These are phyloP conservation scores for Arthroderma sp. DNA, from an alignment of 2,329 filamentous ascomycete genomes.

Conservation along the genomic window DNA sequence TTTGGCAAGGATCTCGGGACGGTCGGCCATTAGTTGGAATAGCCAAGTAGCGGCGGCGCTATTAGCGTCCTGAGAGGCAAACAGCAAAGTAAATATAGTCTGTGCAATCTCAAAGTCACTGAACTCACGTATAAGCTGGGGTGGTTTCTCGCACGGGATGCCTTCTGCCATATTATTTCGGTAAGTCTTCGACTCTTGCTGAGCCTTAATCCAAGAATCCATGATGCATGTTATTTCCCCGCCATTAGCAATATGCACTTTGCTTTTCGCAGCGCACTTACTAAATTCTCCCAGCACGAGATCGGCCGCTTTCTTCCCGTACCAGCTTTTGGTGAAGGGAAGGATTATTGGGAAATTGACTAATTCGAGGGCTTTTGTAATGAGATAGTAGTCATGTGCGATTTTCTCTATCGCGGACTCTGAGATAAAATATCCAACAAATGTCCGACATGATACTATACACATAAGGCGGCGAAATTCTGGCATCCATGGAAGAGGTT, in stretches of 20 bases:
- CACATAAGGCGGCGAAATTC: slow-evolving; percentile 89
- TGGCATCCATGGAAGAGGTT: slow-evolving; percentile 75
- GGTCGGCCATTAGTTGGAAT: slow-evolving; percentile 85
- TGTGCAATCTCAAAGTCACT: slow-evolving; percentile 81
- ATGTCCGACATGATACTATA: slow-evolving; percentile 84
- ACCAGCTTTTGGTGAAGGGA: slow-evolving; percentile 90
- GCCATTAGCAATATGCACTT: slow-evolving; percentile 77
- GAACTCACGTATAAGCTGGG: slow-evolving; percentile 71
- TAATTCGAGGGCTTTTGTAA: slow-evolving; percentile 86
- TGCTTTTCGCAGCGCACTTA: slow-evolving; percentile 84
- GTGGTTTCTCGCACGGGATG: slow-evolving; percentile 60
- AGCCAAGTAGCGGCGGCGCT: slow-evolving; percentile 87
- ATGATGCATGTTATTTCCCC: slow-evolving; percentile 82
- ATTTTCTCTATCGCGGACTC: slow-evolving; percentile 87
- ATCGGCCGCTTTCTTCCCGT: slow-evolving; percentile 86
- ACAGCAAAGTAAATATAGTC: slow-evolving; percentile 90
- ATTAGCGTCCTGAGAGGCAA: slow-evolving; percentile 92
- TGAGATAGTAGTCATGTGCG: slow-evolving; percentile 89
- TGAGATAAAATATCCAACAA: slow-evolving; percentile 88
- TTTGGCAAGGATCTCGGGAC: slow-evolving; percentile 76
- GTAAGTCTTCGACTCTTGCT: slow-evolving; percentile 74
- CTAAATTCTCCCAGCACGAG: slow-evolving; percentile 81
- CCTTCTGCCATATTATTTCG: slow-evolving; percentile 64
- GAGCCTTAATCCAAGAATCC: slow-evolving; percentile 81
- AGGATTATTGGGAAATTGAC: slow-evolving; percentile 97